Evolutionary conservation across 805 yeast species (phyloP), one percentile per base, ranked within the genome.

Genomic region (Schizosaccharomyces lindneri): DNA sequence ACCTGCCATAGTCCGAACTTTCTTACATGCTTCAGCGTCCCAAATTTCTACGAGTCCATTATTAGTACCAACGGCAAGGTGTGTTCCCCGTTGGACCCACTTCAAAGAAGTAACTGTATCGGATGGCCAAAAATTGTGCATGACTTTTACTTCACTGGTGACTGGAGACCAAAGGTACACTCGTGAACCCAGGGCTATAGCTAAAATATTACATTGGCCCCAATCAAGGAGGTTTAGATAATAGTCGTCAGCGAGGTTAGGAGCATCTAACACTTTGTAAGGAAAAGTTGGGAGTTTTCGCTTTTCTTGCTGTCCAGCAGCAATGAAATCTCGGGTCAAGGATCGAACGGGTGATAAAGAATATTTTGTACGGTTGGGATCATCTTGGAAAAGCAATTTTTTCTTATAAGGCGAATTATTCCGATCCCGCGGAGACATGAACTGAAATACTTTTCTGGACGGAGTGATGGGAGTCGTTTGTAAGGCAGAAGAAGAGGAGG

Each of bases 71-170:
- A 93, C 82, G 0, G 98, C 97, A 61, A 93, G 68, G 73, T 93
- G 97, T 13, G 95, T 84, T 19, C 98, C 98, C 9, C 93, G 80
- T 29, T 90, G 94, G 60, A 90, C 86, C 98, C 98, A 93, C 62
- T 85, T 81, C 46, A 90, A 73, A 66, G 95, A 83, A 7, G 97
- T 85, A 29, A 87, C 85, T 59, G 75, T 74, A 66, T 89, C 96
- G 65, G 77, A 76, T 46, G 75, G 77, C 1, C 79, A 81, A 39
- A 90, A 74, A 65, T 85, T 86, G 67, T 95, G 85, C 48, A 93
- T 75, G 65, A 88, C 78, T 63, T 81, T 82, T 1, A 90, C 97
- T 1, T 83, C 79, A 21, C 95, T 95, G 0, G 88, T 80, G 11
- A 81, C 75, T 0, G 95, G 95, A 69, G 88, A 88, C 93, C 95